Conservation (phyloP, 352 stramenopile species). For the Phytophthora foliorum region DNA sequence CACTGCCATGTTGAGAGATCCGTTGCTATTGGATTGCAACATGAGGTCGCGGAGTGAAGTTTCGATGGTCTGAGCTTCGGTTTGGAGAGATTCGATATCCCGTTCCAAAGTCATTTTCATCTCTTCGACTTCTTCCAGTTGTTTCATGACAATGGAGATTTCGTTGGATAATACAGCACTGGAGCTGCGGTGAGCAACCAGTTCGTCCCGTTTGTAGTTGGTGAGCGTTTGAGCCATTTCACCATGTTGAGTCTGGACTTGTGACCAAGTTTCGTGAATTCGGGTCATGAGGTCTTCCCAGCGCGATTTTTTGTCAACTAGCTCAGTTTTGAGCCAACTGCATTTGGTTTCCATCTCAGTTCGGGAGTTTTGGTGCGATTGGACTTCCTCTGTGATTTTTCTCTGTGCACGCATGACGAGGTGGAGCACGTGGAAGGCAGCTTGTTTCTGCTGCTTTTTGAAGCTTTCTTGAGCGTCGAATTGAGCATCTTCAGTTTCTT, state of each 20-base stretch:
- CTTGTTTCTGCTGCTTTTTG: slow-evolving; percentile 66
- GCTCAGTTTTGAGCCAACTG: slow-evolving; percentile 21
- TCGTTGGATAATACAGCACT: slow-evolving; percentile 82
- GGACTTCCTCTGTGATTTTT: slow-evolving; percentile 37
- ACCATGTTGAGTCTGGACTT: slow-evolving; percentile 50
- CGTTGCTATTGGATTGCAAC: slow-evolving; percentile 43
- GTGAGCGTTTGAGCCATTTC: slow-evolving; percentile 81
- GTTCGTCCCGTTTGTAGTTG: slow-evolving; percentile 85
- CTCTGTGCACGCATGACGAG: slow-evolving; percentile 54
- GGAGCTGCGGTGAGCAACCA: slow-evolving; percentile 77
- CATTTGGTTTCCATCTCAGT: slow-evolving; percentile 25
- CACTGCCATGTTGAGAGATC: slow-evolving; percentile 65
- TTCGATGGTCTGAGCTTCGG: slow-evolving; percentile 67
- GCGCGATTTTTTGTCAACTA: slow-evolving; percentile 39
- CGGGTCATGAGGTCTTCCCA: slow-evolving; percentile 39
- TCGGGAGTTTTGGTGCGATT: slow-evolving; percentile 27
- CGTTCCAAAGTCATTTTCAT: slow-evolving; percentile 63
- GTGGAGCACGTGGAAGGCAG: slow-evolving; percentile 61
- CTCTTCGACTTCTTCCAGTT: slow-evolving; percentile 82
- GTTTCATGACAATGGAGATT: slow-evolving; percentile 71
- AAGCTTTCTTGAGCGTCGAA: slow-evolving; percentile 73
- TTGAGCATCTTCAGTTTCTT: slow-evolving; percentile 80
- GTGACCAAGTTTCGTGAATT: slow-evolving; percentile 44
- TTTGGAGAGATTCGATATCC: slow-evolving; percentile 69
- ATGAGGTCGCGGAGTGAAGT: slow-evolving; percentile 69